Evolutionary conservation across 805 yeast genomes (phyloP), one percentile per base, ranked within the genome.

Genomic region (Pichia eremophila): DNA sequence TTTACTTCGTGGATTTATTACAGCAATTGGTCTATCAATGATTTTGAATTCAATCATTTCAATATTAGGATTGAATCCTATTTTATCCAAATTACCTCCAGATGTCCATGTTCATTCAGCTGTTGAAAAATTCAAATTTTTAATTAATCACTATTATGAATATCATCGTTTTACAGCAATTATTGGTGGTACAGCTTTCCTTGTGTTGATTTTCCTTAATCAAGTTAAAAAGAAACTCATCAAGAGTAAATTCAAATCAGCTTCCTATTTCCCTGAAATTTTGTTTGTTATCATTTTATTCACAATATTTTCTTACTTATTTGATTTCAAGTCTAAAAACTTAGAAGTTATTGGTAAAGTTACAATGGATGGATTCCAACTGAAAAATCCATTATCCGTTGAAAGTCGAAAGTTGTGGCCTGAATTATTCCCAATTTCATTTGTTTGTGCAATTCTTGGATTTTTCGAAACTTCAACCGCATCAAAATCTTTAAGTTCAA

Each of bases 401-500:
- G 55, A 67, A 3, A 69, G 70, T 18, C 68, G 73, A 49, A 70
- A 70, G 36, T 69, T 75, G 50, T 75, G 83, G 51, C 72, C 76
- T 45, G 71, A 73, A 27, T 64, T 80, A 44, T 74, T 87, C 55
- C 72, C 79, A n/a, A 74, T 91, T 0, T 78, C 93, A 0, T 78
- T 89, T 51, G 73, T 84, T 48, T 78, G 86, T 51, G 95, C 96
- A 0, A 76, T 88, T 59, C 67, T 91, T 36, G 98, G 98, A 0
- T 88, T 91, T 60, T 85, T 91, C 56, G 97, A 91, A 62, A 83
- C 95, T 8, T 85, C 96, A 0, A 89, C 96, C 0, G 96, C 97
- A 0, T 85, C 90, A 18, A 87, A 93, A 63, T 77, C 95, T 0
- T 68, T 93, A 28, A 93, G 95, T 1, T 74, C 90, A 1, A 70